Evolutionary conservation across 441 rosid species (phyloP), one percentile per base, ranked within the genome.

Genomic region (Brassica hybrid): DNA sequence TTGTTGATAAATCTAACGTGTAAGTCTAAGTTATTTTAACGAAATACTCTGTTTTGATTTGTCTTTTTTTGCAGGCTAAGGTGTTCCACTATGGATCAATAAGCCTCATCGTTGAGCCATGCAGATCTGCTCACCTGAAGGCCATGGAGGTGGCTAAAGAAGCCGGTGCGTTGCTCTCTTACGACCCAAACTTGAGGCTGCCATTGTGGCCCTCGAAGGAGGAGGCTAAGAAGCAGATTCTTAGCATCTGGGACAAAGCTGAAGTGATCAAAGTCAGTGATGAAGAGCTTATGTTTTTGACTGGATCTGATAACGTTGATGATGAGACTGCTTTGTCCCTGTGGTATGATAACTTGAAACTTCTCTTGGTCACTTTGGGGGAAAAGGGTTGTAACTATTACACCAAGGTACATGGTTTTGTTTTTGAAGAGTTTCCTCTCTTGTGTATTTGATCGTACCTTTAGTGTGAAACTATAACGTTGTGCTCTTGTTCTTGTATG

Each of bases 21-120:
- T 4, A 9, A 13, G 8, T 23, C 0, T 21, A 67, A 61, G 77
- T 73, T 79, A 73, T 65, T 62, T 63, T 54, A 56, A 57, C 5
- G 6, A 67, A 69, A 5, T 56, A 25, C 54, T 79, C 32, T 64
- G 67, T 57, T 64, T 64, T 54, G 17, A 3, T 12, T 16, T 16
- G 10, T 2, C 8, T 14, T 17, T 4, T 2, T 43, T 45, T n/a
- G 60, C 71, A 95, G 99, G 97, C 96, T 3, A 91, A 87, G 65
- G 86, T 90, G 21, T 95, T 95, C 72, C 99, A 95, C 75, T 95
- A 91, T 61, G 99, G 99, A 79, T 95, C 99, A 3, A 95, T 95
- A 72, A 95, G 99, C 67, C 86, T 95, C 86, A 95, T 95, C 11
- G 98, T 90, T 79, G 98, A 95, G 90, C 99, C 99, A 73, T 95